A percentile compares a stretch with the other conserved stretches of the same genome.
phyloP scores from a whole-genome alignment of 345 rosid genomes.

The Conringia planisiliqua region DNA sequence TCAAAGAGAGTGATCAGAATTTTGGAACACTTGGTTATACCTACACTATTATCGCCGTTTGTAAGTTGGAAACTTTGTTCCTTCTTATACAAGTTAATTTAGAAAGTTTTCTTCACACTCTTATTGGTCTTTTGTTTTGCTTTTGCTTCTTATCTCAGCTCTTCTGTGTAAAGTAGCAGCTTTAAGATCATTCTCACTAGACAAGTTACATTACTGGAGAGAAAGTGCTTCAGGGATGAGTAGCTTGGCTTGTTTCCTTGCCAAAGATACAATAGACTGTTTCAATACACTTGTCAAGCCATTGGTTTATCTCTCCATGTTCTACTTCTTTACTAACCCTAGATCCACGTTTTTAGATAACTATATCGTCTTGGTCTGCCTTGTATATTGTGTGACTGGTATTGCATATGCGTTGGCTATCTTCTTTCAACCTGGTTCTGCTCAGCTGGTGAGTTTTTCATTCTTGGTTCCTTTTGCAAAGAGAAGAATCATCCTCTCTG shows the following conservation, averaged over 20 bases:
- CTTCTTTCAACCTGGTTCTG: constrained; percentile 73
- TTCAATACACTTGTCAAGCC: constrained; percentile 83
- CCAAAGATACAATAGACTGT: constrained; percentile 85
- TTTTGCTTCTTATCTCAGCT: constrained; percentile 47
- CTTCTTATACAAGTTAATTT: not conserved
- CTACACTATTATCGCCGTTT: constrained; percentile 86
- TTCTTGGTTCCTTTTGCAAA: not conserved
- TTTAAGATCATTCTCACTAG: constrained; percentile 82
- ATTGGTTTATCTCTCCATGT: constrained; percentile 85
- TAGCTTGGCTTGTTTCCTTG: constrained; percentile 86
- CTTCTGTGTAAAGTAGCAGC: constrained; percentile 91
- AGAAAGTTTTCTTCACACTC: not conserved
- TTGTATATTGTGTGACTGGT: constrained; percentile 93
- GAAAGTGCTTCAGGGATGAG: constrained; percentile 95
- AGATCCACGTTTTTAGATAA: constrained; percentile 78
- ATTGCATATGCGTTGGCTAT: constrained; percentile 83
- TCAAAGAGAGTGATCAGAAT: constrained; percentile 54
- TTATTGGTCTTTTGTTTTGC: not conserved
- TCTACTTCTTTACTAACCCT: constrained; percentile 87
- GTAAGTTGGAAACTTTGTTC: constrained; percentile 46
- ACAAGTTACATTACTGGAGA: constrained; percentile 91
- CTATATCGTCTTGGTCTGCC: constrained; percentile 74
- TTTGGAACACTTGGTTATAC: constrained; percentile 77
- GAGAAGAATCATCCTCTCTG: not conserved
- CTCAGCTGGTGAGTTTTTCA: constrained; percentile 76